Conservation (phyloP, 108 stramenopile genomes). For the Nannochloropsis salina region DNA sequence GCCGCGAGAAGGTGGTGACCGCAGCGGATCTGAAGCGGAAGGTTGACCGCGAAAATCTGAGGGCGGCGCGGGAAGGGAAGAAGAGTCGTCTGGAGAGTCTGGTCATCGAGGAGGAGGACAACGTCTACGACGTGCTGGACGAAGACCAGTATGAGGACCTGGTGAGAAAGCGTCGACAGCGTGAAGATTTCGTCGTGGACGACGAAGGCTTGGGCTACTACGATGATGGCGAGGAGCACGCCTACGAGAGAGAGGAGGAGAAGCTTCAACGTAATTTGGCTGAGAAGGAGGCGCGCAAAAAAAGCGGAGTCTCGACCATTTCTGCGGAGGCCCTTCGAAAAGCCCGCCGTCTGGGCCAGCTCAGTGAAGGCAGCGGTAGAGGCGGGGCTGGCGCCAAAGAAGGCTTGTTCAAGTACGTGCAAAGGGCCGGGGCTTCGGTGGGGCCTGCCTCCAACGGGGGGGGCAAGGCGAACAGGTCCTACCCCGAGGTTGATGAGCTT, state of each 20-base stretch:
- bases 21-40: constrained; percentile 23
- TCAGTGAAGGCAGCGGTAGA: constrained; percentile 18
- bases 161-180: constrained; percentile 73
- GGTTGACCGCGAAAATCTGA: constrained; percentile 42
- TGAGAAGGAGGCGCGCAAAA: not conserved
- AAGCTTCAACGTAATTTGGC: not conserved
- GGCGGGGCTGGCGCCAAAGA: constrained; percentile 18
- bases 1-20: constrained; percentile 1
- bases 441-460: not conserved
- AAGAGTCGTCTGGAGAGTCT: constrained; percentile 47
- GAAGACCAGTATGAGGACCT: constrained; percentile 75
- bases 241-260: constrained; percentile 60
- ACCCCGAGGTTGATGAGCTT: not conserved
- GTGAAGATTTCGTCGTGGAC: constrained; percentile 97
- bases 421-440: not conserved
- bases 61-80: constrained; percentile 44
- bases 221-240: constrained; percentile 93
- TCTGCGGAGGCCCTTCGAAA: not conserved
- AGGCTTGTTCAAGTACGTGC: constrained; percentile 9
- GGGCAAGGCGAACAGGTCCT: not conserved
- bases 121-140: constrained; percentile 77
- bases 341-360: not conserved
- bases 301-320: constrained; percentile 22
- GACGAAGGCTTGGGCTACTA: constrained; percentile 95
- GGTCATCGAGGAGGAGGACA: constrained; percentile 59